Evolutionary conservation across 805 yeast species (phyloP).

Genomic region (Metschnikowia reukaufii): DNA sequence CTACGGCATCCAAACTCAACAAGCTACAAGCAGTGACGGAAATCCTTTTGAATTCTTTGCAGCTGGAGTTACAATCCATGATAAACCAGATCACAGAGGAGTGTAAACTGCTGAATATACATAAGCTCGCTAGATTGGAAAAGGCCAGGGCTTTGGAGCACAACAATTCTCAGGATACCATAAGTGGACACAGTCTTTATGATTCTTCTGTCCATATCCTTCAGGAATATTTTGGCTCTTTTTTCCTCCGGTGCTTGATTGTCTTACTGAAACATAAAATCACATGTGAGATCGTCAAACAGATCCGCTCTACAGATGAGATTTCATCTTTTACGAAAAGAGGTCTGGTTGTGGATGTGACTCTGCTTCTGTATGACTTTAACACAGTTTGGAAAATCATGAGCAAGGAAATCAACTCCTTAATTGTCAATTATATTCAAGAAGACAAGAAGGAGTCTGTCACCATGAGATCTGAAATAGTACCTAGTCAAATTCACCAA

Average conservation of each 20-base stretch:
- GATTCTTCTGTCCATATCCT: conserved; percentile 56
- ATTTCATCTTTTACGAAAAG: conserved; percentile 12
- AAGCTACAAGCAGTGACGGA: conserved; percentile 59
- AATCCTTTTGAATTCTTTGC: conserved; percentile 52
- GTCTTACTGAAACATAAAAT: conserved; percentile 72
- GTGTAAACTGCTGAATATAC: conserved; percentile 54
- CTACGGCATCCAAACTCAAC: conserved; percentile 59
- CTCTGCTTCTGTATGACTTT: conserved; percentile 19
- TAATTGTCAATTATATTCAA: conserved; percentile 36
- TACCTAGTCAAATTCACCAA: conserved; percentile 23
- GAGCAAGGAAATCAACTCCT: conserved; percentile 32
- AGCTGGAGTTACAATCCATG: conserved; percentile 62
- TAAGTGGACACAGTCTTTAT: conserved; percentile 34
- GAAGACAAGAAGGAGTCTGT: conserved; percentile 18
- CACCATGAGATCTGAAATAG: conserved; percentile 5
- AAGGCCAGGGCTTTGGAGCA: conserved; percentile 34
- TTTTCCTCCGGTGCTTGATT: conserved; percentile 62
- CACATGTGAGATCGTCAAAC: conserved; percentile 54
- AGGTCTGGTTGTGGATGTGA: conserved; percentile 11
- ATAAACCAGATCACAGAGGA: conserved; percentile 65
- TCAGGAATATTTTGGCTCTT: conserved; percentile 66
- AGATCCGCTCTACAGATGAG: conserved; percentile 26
- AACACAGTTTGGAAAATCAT: conserved; percentile 31
- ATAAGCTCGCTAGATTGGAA: conserved; percentile 27
- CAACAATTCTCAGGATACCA: conserved; percentile 20